A percentile compares a stretch with the other conserved stretches of the same genome.
These are phyloP conservation scores for Chaetomiaceae sp. DNA, from an alignment of 2,329 filamentous ascomycete species.

Conservation along the genomic window DNA sequence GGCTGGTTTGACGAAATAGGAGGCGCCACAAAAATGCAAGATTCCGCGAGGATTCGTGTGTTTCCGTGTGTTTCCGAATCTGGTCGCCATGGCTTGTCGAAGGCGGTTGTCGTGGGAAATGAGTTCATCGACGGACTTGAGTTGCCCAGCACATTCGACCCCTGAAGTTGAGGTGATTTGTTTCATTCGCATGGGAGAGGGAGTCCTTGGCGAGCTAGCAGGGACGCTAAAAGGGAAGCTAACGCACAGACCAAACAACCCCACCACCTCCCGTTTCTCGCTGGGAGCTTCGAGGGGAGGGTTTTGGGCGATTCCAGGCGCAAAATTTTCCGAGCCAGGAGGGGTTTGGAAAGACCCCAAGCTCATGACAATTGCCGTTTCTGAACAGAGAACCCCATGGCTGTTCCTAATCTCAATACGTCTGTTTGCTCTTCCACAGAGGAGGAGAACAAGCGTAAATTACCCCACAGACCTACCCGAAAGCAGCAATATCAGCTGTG, in stretches of 20 bases:
- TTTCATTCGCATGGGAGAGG: neutral
- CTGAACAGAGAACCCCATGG: neutral
- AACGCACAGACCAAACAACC: neutral
- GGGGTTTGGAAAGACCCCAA: too few relatives aligned
- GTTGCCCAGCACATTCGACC: too few relatives aligned
- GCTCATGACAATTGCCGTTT: neutral
- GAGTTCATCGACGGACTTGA: neutral
- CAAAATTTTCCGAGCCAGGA: too few relatives aligned
- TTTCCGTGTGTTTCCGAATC: neutral
- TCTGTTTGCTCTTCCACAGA: neutral
- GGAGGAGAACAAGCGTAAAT: neutral
- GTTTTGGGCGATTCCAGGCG: too few relatives aligned
- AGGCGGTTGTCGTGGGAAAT: neutral
- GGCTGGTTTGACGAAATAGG: neutral
- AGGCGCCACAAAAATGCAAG: conserved; percentile 1
- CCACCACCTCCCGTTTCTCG: too few relatives aligned
- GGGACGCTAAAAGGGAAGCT: neutral
- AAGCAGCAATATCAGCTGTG: conserved; percentile 17
- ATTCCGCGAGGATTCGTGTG: neutral
- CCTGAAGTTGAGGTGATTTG: conserved; percentile 1
- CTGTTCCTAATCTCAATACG: neutral
- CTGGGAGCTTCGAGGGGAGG: too few relatives aligned
- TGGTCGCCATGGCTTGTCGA: neutral
- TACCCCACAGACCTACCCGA: conserved; percentile 14
- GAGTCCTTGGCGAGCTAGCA: neutral